Evolutionary conservation across 2,329 filamentous ascomycete species (phyloP).

Genomic region (Emydomyces testavorans): DNA sequence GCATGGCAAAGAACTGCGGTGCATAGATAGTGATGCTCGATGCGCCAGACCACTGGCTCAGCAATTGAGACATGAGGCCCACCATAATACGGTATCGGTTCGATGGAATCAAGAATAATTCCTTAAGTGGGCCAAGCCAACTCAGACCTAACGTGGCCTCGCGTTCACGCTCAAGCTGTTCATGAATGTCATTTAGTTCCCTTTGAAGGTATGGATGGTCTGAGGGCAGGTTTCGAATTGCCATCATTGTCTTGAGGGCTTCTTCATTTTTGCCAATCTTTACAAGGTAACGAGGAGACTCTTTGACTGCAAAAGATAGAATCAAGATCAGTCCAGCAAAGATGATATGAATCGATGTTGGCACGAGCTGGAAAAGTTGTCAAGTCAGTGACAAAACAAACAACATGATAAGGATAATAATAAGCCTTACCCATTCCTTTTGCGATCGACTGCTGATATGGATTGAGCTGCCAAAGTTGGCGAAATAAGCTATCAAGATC

Average conservation of each 20-base stretch:
- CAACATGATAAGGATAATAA: not conserved
- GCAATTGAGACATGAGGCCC: conserved; percentile 52
- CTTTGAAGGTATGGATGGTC: conserved; percentile 36
- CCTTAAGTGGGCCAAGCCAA: conserved; percentile 14
- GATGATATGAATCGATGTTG: conserved; percentile 65
- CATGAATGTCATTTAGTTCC: conserved; percentile 21
- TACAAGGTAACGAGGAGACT: conserved; percentile 60
- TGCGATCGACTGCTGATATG: conserved; percentile 39
- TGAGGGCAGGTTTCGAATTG: conserved; percentile 36
- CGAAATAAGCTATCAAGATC: conserved; percentile 69
- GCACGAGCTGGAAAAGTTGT: conserved; percentile 36
- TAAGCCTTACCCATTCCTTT: conserved; percentile 37
- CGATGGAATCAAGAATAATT: conserved; percentile 44
- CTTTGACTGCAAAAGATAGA: conserved; percentile 56
- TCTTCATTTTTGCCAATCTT: conserved; percentile 50
- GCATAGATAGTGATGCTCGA: conserved; percentile 65
- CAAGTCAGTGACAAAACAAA: not conserved
- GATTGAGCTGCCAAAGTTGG: conserved; percentile 52
- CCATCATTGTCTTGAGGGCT: conserved; percentile 20
- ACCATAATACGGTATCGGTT: conserved; percentile 62
- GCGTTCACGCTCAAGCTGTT: conserved; percentile 37
- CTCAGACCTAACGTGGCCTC: conserved; percentile 31
- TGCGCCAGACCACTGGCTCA: conserved; percentile 61
- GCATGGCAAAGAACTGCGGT: conserved; percentile 56
- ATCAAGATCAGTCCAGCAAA: conserved; percentile 61